Base-by-base conservation (phyloP, 1,139 yeast species). In the Komagataea norvegica region DNA sequence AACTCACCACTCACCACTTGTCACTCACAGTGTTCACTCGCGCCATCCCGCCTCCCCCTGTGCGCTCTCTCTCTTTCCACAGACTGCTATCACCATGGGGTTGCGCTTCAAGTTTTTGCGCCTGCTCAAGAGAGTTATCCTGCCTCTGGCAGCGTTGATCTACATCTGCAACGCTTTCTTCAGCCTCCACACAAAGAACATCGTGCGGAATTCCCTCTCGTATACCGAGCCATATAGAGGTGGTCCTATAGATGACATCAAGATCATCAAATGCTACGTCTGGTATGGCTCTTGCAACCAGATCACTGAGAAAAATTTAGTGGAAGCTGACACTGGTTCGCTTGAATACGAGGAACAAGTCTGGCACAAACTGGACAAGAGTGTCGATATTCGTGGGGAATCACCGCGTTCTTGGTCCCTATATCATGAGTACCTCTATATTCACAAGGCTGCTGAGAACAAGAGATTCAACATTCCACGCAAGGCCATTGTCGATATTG, bases 271-370 rank as follows among this genome's bases (percentile, higher is more conserved):
- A 15, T 52, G 56, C 37, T 46, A 45, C 34, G 28, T 37, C 22
- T 51, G 53, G 54, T 42, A 47, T 24, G 51, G 52, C 4, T 25
- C 34, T 6, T 52, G 56, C 26, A 46, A 51, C 29, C 54, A 48
- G 38, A 40, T 52, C 29, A 34, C 48, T 23, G 51, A 49, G 33
- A 25, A 39, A 13, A 22, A 17, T 8, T 18, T 24, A 9, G 29
- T 31, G 4, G 26, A 26, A 17, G 14, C 31, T 0, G 33, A 25
- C 1, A 32, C 36, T 6, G 41, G 40, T 1, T 33, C 37, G 5
- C 15, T 18, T 31, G 4, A 11, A 15, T 25, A 20, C 2, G 29
- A 20, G 13, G 47, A 48, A 22, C 21, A 38, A 10, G 40, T 37
- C 0, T 51, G 54, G 54, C 30, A 34, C 16, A 41, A 34, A 17